A percentile compares a stretch with the other conserved stretches of the same genome.
Evolutionary conservation across 306 rosid genomes (phyloP).

Genomic region (Pyrus bretschneideri): DNA sequence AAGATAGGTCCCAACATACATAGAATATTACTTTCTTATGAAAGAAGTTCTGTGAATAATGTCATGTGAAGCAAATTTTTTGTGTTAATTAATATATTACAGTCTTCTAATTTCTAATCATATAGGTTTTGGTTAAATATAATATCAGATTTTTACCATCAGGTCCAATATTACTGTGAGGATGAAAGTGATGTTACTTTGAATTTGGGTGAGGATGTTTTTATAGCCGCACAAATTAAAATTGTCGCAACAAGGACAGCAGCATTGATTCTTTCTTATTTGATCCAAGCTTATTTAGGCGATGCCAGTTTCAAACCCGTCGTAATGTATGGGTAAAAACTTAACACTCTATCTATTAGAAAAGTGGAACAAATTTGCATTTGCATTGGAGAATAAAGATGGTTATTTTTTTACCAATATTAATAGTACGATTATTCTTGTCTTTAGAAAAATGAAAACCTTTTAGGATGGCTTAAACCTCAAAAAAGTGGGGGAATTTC

Average conservation of each 20-base stretch:
- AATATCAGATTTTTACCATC: too few species aligned
- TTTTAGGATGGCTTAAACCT: background rate
- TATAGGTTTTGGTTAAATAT: too few species aligned
- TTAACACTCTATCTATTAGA: background rate
- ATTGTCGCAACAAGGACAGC: background rate
- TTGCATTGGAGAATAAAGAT: constrained; percentile 22
- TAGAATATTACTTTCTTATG: too few species aligned
- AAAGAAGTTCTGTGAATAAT: too few species aligned
- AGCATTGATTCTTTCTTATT: constrained; percentile 23
- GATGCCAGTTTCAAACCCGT: background rate
- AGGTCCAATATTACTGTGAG: background rate
- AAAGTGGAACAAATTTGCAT: too few species aligned
- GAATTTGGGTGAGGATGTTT: background rate
- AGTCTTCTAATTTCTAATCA: too few species aligned
- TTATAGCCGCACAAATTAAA: constrained; percentile 11
- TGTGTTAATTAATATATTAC: background rate
- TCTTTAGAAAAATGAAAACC: background rate
- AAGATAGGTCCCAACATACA: too few species aligned
- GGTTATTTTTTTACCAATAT: too few species aligned
- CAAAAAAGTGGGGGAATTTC: background rate
- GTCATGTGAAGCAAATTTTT: background rate
- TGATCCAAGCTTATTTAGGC: background rate
- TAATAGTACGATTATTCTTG: too few species aligned
- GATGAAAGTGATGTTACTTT: background rate
- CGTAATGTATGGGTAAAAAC: background rate